A percentile compares a stretch with the other conserved stretches of the same genome.
These are phyloP conservation scores for Linum usitatissimum DNA, from an alignment of 345 rosid species.

Conservation along the genomic window DNA sequence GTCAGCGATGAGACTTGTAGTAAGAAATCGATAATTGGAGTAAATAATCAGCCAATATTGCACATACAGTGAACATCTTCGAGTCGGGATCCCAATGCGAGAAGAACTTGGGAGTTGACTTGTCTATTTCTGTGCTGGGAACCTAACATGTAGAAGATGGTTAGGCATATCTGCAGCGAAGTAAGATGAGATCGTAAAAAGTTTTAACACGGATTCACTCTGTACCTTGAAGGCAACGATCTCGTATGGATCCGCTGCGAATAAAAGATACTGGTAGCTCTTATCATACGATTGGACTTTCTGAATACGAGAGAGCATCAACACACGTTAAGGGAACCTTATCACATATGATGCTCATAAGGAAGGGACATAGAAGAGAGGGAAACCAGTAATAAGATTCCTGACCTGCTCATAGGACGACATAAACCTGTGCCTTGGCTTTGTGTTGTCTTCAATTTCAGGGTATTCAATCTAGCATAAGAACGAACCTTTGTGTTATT, in stretches of 20 bases:
- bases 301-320: slow-evolving; percentile 23
- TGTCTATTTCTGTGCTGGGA: slow-evolving; percentile 97
- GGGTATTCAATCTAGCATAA: slow-evolving; percentile 79
- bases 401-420: slow-evolving; percentile 90
- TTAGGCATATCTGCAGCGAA: background rate
- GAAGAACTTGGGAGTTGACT: slow-evolving; percentile 93
- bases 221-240: slow-evolving; percentile 86
- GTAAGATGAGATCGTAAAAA: background rate
- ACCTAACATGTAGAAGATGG: slow-evolving; percentile 33
- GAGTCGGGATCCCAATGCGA: slow-evolving; percentile 99
- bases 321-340: background rate
- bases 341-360: background rate
- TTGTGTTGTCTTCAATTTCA: slow-evolving; percentile 80
- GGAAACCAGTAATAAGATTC: background rate
- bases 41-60: background rate
- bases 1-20: background rate
- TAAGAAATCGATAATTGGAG: background rate
- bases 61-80: slow-evolving; percentile 91
- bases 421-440: slow-evolving; percentile 93
- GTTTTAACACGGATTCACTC: background rate
- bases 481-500: slow-evolving; percentile 1
- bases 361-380: background rate
- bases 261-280: slow-evolving; percentile 82
- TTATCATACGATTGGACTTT: slow-evolving; percentile 75
- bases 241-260: slow-evolving; percentile 97